phyloP scores from a whole-genome alignment of 164 flowering plant genomes.

The Chloranthus sessilifolius region DNA sequence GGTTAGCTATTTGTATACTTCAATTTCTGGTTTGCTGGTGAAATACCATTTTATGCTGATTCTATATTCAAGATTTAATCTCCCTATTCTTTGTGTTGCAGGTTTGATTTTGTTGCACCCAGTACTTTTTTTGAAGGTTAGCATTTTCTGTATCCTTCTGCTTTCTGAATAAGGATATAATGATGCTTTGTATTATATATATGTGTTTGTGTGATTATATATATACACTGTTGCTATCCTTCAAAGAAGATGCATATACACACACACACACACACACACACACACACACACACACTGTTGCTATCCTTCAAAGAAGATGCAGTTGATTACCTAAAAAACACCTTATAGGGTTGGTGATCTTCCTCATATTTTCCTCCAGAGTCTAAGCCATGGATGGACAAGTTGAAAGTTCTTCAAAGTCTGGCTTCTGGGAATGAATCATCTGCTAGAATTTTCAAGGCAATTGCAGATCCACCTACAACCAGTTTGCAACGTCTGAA shows the following conservation, averaged over 20 bases:
- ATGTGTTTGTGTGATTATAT: neutral
- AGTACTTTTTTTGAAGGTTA: conserved; percentile 70
- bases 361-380: conserved; percentile 36
- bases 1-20: too few relatives aligned
- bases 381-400: conserved; percentile 94
- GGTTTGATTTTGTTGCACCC: conserved; percentile 96
- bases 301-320: too few relatives aligned
- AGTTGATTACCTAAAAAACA: conserved; percentile 9
- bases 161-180: too few relatives aligned
- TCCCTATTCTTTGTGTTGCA: conserved; percentile 16
- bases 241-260: too few relatives aligned
- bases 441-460: conserved; percentile 81
- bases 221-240: too few relatives aligned
- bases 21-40: too few relatives aligned
- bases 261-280: too few relatives aligned
- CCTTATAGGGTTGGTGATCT: conserved; percentile 13
- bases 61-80: too few relatives aligned
- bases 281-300: too few relatives aligned
- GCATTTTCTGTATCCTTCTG: conserved; percentile 4
- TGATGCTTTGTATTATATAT: neutral
- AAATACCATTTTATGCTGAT: too few relatives aligned
- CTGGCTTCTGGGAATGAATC: conserved; percentile 43
- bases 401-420: conserved; percentile 55
- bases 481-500: conserved; percentile 96
- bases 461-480: conserved; percentile 97